Conservation (phyloP, 345 rosid genomes). For the Gossypium raimondii region DNA sequence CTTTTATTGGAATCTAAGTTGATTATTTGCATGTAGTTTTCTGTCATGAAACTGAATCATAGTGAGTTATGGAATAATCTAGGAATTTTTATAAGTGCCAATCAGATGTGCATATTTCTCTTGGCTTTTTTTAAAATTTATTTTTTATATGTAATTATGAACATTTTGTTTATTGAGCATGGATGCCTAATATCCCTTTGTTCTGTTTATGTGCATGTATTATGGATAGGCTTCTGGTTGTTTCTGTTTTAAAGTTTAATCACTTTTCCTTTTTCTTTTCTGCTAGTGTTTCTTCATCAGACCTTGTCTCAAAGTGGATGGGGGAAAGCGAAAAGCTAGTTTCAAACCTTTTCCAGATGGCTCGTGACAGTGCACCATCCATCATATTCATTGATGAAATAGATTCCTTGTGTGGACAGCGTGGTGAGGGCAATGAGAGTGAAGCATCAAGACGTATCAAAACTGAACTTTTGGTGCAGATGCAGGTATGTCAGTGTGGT, state of each 20-base stretch:
- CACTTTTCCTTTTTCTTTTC: neutral
- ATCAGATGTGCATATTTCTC: neutral
- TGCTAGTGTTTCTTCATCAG: slow-evolving; percentile 70
- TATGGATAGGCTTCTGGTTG: neutral
- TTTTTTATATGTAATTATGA: neutral
- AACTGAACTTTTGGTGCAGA: slow-evolving; percentile 85
- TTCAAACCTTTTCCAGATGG: slow-evolving; percentile 76
- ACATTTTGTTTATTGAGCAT: neutral
- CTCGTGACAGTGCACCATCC: slow-evolving; percentile 79
- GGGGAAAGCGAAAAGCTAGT: slow-evolving; percentile 89
- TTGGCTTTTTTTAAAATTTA: neutral
- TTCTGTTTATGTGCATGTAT: neutral
- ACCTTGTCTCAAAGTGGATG: slow-evolving; percentile 87
- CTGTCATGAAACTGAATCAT: neutral
- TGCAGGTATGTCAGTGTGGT: slow-evolving; percentile 52
- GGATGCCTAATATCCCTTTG: neutral
- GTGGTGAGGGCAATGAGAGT: slow-evolving; percentile 87
- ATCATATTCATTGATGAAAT: slow-evolving; percentile 79
- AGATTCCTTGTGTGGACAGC: slow-evolving; percentile 75
- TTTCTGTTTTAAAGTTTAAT: neutral
- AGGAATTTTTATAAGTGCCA: neutral
- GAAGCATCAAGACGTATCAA: slow-evolving; percentile 87
- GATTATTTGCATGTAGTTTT: neutral
- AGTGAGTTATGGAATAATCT: neutral
- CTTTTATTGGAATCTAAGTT: neutral